These are phyloP conservation scores for Vaccinium macrocarpon DNA, from an alignment of 148 eudicot species.

Conservation along the genomic window DNA sequence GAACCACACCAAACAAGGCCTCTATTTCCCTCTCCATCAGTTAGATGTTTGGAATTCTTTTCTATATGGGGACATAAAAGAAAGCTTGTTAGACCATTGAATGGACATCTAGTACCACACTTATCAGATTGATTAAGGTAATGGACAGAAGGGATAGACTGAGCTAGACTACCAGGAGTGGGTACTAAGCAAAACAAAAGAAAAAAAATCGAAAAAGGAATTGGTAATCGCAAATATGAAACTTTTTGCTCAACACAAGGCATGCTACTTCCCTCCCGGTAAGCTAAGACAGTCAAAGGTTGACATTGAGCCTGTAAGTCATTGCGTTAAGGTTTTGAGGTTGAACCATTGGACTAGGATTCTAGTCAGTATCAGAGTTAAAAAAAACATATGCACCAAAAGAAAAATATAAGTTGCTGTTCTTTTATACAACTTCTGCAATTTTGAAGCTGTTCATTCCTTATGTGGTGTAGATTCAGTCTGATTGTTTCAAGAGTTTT, in stretches of 20 bases:
- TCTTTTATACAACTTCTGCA: background rate
- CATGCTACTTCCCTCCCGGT: background rate
- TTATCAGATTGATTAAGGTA: background rate
- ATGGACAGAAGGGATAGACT: conserved; percentile 5
- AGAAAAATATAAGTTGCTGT: background rate
- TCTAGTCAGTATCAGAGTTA: background rate
- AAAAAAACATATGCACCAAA: background rate
- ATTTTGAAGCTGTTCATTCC: background rate
- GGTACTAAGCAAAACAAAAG: background rate
- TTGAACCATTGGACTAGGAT: background rate
- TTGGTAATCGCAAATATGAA: background rate
- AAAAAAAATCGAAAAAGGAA: background rate
- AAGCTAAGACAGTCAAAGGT: background rate
- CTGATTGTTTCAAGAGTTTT: background rate
- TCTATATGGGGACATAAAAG: background rate
- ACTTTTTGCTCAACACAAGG: background rate
- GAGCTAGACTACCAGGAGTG: background rate
- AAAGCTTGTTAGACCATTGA: background rate
- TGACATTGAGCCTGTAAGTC: background rate
- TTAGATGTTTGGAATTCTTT: background rate
- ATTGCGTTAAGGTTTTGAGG: background rate
- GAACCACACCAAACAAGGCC: too few species aligned
- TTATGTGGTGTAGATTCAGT: background rate
- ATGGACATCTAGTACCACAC: background rate
- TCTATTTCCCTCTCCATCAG: background rate